Base-by-base conservation (phyloP, 345 rosid genomes). In the Corchorus olitorius region DNA sequence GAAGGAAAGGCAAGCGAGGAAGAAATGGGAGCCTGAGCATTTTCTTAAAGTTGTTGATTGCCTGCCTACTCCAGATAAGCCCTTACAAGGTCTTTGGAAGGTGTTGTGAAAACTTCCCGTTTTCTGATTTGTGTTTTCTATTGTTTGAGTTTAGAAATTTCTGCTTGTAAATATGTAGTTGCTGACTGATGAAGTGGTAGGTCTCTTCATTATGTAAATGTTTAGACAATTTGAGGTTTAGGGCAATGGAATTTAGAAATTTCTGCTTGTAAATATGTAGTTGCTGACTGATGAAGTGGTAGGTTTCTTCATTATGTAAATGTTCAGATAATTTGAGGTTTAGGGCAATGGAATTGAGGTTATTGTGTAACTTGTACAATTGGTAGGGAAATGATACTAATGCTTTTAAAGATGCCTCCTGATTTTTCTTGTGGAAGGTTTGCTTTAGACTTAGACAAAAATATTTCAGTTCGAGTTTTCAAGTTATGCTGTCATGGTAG, bases 61-160 rank as follows among this genome's bases (percentile, higher is more conserved):
- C 83, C 90, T 86, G 0, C 94, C 99, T 52, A 90, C 92, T 2
- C 66, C 75, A 1, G 69, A 84, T 19, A 89, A 89, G 66, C 99
- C 97, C 4, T 77, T 95, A 82, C 98, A 95, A 83, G 99, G 98
- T 20, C 81, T 93, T 43, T 93, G 97, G 98, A 93, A 93, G 99
- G 97, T 91, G 78, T 74, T 66, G 63, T 68, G 48, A 68, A 52
- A 41, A 76, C 34, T n/a, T 22, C 70, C 74, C 37, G 49, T 56
- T 27, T 65, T 70, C 54, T 48, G 9, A 20, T n/a, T 50, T 78
- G 17, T 70, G 39, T 15, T 56, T 70, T 58, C 14, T 54, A 12
- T 49, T 53, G 46, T 56, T 67, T 37, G 49, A 70, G 54, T 41
- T 77, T 77, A 48, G 41, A 72, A 64, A 10, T 33, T 37, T 52